These are phyloP conservation scores for Neophaeococcomyces mojaviensis DNA, from an alignment of 2,329 filamentous ascomycete genomes.

Conservation along the genomic window DNA sequence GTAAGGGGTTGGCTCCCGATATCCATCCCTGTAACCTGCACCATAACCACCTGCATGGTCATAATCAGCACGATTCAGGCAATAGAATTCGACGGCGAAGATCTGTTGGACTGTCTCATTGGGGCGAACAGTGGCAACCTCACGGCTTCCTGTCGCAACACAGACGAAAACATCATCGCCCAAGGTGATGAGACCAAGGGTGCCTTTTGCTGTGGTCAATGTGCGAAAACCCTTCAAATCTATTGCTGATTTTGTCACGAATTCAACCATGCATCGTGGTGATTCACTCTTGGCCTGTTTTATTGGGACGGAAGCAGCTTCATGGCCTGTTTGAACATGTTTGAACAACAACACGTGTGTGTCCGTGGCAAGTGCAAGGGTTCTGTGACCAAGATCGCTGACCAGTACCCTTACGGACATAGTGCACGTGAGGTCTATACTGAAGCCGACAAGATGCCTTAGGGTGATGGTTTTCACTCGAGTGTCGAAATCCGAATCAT, in stretches of 20 bases:
- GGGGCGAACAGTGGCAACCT: conserved; percentile 73
- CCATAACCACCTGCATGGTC: conserved; percentile 61
- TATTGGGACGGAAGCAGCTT: conserved; percentile 35
- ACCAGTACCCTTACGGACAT: conserved; percentile 72
- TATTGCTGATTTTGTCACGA: conserved; percentile 56
- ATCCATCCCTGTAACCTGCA: conserved; percentile 20
- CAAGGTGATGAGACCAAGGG: conserved; percentile 77
- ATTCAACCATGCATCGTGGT: conserved; percentile 80
- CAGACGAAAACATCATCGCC: conserved; percentile 82
- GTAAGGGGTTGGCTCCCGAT: conserved; percentile 44
- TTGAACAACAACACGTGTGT: conserved; percentile 78
- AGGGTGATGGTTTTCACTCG: not conserved
- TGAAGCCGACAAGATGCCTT: not conserved
- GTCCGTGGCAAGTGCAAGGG: conserved; percentile 75
- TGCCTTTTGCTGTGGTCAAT: conserved; percentile 74
- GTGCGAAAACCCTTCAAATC: conserved; percentile 70
- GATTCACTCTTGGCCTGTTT: conserved; percentile 27
- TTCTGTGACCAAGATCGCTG: conserved; percentile 77
- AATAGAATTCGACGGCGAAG: conserved; percentile 76
- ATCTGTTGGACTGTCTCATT: conserved; percentile 88
- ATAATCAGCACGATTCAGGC: conserved; percentile 77
- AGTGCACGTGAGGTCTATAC: conserved; percentile 8
- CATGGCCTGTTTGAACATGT: conserved; percentile 56
- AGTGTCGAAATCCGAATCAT: no score
- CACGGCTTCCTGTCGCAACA: conserved; percentile 70